Base-by-base conservation (phyloP, 495 filamentous ascomycete species). In the Daldinia caldariorum region DNA sequence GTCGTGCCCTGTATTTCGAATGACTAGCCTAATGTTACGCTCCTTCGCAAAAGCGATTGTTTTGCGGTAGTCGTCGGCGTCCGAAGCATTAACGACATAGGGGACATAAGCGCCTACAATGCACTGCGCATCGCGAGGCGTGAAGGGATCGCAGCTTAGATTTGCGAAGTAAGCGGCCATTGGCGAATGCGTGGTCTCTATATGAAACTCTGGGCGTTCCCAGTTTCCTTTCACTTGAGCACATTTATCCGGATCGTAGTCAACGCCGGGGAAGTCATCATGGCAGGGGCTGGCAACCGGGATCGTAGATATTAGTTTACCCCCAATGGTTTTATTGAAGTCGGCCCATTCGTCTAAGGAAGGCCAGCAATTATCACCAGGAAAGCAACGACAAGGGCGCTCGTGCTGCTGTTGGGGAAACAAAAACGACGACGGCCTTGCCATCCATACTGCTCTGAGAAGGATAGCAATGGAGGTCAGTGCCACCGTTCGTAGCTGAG, bases 41-140 rank as follows among this genome's bases (percentile, higher is more conserved):
- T 61, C 8, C 61, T 63, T 58, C 34, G 84, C 85, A 65, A 89
- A 89, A 0, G 77, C 76, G 16, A 89, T 69, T 0, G 80, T 80
- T 4, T 75, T 73, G 13, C 71, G 71, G 20, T 84, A 76, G 61
- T 89, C 81, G 14, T 29, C 61, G 1, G 76, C 69, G 0, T 61
- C 39, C 13, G 71, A 66, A 10, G 81, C 84, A 61, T 84, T 83
- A 61, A 89, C 83, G 5, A 83, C 79, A 61, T 90, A 91, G 7
- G 66, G 49, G 6, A 88, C 82, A 70, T 87, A 88, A 71, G 87
- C 86, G 29, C 86, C 88, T 1, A 89, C 67, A 4, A 74, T 77
- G 78, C 89, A 92, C 12, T 49, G 66, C 4, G n/a, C 26, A 18
- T 69, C 45, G 4, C 60, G 66, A 2, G 81, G 66, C 47, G 80